Base-by-base conservation (phyloP, 2,329 filamentous ascomycete genomes). In the Stagonosporopsis tanaceti region DNA sequence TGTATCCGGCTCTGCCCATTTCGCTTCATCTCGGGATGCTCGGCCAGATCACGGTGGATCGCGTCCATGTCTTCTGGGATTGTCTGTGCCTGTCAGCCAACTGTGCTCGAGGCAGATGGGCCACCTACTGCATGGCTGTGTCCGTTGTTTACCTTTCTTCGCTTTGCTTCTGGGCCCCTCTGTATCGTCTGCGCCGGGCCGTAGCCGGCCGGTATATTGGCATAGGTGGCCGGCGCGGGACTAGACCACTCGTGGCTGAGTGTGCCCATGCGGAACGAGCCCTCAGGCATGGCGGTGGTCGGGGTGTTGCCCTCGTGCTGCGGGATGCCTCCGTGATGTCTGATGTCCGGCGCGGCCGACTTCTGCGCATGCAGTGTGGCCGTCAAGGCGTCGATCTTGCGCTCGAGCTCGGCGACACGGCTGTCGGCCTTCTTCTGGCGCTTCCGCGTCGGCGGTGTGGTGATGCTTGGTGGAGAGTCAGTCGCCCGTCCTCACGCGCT, bases 401-500 rank as follows among this genome's bases (percentile, higher is more conserved):
- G 92, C 81, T 97, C 93, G 48, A 97, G 82, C 80, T 97, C 93
- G 8, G 92, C 90, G 12, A 97, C 93, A 48, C 92, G 85, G 64
- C 87, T 94, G 74, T 96, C 93, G 51, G 91, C 93, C 82, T 96
- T 96, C 81, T 94, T 96, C 80, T 94, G 91, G 41, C 93, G 84
- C 78, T 96, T 96, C 38, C 92, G 78, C 14, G 82, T 87, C 0
- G 86, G 91, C 61, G 87, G 86, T 1, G 92, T 96, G 60, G 75
- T 77, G 47, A 77, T 70, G 60, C 71, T 67, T 38, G 28, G 14
- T 12, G 38, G 11, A 34, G 53, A 34, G 53, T 62, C 30, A 64
- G 56, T 47, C 28, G 6, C 32, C n/a, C 14, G 40, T 4, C 30
- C n/a, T 15, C 27, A 40, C 15, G 7, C 27, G 17, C n/a, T 20